Evolutionary conservation across 495 filamentous ascomycete species (phyloP).

Genomic region (Tetracladium setigerum): DNA sequence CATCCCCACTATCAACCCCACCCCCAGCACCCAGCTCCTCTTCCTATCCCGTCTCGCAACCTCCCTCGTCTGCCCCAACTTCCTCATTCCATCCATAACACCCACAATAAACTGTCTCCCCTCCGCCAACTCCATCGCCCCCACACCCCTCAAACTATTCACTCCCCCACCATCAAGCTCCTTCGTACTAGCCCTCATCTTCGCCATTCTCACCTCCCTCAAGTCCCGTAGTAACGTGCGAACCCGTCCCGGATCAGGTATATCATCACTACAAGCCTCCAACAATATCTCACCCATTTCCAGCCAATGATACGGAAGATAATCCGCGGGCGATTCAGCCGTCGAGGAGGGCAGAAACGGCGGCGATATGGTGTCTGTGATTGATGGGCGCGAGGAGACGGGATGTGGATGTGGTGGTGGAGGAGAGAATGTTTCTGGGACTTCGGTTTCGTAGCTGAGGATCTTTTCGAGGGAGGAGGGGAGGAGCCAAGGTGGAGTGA

Average conservation of each 20-base stretch:
- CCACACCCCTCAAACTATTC: conserved; percentile 72
- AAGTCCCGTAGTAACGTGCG: conserved; percentile 72
- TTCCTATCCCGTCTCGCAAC: conserved; percentile 44
- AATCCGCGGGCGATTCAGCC: conserved; percentile 48
- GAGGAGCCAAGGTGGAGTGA: conserved; percentile 82
- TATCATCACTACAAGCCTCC: conserved; percentile 76
- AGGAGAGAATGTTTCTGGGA: conserved; percentile 59
- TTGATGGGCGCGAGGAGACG: background rate
- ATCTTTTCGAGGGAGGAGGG: conserved; percentile 63
- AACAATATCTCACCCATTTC: conserved; percentile 81
- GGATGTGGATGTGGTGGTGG: conserved; percentile 54
- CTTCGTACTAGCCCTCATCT: conserved; percentile 69
- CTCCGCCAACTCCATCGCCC: conserved; percentile 86
- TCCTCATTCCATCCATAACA: conserved; percentile 81
- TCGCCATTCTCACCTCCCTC: conserved; percentile 80
- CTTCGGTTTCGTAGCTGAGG: conserved; percentile 70
- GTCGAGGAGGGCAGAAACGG: conserved; percentile 59
- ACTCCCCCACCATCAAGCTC: conserved; percentile 66
- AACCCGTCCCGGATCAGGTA: conserved; percentile 67
- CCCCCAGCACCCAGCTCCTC: conserved; percentile 34
- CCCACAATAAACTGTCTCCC: conserved; percentile 75
- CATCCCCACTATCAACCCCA: conserved; percentile 36
- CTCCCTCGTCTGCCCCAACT: conserved; percentile 51
- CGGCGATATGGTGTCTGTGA: conserved; percentile 31
- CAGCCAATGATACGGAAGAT: conserved; percentile 89